These are phyloP conservation scores for Zanthoxylum bungeanum DNA, from an alignment of 345 rosid genomes.

Conservation along the genomic window DNA sequence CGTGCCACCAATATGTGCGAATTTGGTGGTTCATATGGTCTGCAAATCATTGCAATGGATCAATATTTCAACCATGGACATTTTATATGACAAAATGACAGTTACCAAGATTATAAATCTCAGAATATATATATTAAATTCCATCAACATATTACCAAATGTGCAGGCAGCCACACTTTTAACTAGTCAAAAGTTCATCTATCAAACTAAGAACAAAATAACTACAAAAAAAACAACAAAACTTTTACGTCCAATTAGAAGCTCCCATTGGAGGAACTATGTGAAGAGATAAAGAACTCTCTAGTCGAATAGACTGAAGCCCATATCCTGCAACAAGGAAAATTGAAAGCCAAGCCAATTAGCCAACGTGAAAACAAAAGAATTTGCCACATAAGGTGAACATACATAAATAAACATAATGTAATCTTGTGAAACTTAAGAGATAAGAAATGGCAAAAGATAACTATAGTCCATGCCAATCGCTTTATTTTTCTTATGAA, in stretches of 20 bases:
- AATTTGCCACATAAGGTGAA: neutral
- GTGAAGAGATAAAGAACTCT: neutral
- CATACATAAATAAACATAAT: too few species aligned
- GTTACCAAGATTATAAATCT: neutral
- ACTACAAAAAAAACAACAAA: neutral
- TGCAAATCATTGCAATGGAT: too few species aligned
- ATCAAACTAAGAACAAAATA: neutral
- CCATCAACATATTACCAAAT: neutral
- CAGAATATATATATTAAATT: neutral
- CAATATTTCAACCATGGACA: too few species aligned
- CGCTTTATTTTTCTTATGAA: neutral
- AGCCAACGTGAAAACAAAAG: neutral
- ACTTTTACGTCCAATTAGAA: neutral
- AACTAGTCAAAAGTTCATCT: neutral
- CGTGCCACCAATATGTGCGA: too few species aligned
- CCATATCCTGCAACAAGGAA: constrained; percentile 53
- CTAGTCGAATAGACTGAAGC: constrained; percentile 57
- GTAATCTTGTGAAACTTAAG: too few species aligned
- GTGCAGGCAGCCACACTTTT: neutral
- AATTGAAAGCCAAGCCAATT: neutral
- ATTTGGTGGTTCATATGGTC: too few species aligned
- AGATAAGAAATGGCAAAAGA: too few species aligned
- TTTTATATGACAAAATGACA: too few species aligned
- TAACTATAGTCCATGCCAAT: neutral
- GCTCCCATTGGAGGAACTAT: constrained; percentile 1